Conservation (phyloP, 805 yeast genomes). For the Clavispora santaluciae region DNA sequence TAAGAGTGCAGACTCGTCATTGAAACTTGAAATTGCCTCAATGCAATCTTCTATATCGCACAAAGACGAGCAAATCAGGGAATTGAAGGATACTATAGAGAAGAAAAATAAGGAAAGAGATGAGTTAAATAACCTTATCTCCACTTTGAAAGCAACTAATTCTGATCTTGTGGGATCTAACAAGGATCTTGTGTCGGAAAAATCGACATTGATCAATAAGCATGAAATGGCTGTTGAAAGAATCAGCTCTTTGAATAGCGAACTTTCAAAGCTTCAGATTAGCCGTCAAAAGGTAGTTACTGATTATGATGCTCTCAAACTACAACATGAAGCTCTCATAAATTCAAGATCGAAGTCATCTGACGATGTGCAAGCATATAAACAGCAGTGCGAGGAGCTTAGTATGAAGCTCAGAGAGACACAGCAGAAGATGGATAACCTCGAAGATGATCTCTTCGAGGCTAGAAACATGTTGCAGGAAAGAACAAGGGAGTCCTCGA, state of each 20-base stretch:
- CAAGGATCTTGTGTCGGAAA: slow-evolving; percentile 31
- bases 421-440: slow-evolving; percentile 51
- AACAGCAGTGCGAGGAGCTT: slow-evolving; percentile 70
- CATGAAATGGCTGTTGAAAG: slow-evolving; percentile 36
- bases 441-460: slow-evolving; percentile 82
- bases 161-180: slow-evolving; percentile 36
- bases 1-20: slow-evolving; percentile 38
- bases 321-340: slow-evolving; percentile 29
- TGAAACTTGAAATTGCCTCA: slow-evolving; percentile 46
- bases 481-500: slow-evolving; percentile 70
- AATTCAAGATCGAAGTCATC: slow-evolving; percentile 32
- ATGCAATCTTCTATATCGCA: slow-evolving; percentile 40
- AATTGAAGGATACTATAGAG: slow-evolving; percentile 31
- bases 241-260: slow-evolving; percentile 27
- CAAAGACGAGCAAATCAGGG: slow-evolving; percentile 40
- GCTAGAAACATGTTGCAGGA: slow-evolving; percentile 70
- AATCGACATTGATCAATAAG: slow-evolving; percentile 35
- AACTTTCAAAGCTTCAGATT: slow-evolving; percentile 36
- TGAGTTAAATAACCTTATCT: slow-evolving; percentile 31
- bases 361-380: slow-evolving; percentile 41
- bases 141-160: slow-evolving; percentile 37
- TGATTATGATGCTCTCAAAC: slow-evolving; percentile 36
- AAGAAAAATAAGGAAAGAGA: slow-evolving; percentile 32
- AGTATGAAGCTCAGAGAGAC: slow-evolving; percentile 64
- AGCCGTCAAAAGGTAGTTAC: slow-evolving; percentile 39